A percentile compares a stretch with the other conserved stretches of the same genome.
phyloP scores from a whole-genome alignment of 352 stramenopile genomes.

The Globisporangium sylvaticum region DNA sequence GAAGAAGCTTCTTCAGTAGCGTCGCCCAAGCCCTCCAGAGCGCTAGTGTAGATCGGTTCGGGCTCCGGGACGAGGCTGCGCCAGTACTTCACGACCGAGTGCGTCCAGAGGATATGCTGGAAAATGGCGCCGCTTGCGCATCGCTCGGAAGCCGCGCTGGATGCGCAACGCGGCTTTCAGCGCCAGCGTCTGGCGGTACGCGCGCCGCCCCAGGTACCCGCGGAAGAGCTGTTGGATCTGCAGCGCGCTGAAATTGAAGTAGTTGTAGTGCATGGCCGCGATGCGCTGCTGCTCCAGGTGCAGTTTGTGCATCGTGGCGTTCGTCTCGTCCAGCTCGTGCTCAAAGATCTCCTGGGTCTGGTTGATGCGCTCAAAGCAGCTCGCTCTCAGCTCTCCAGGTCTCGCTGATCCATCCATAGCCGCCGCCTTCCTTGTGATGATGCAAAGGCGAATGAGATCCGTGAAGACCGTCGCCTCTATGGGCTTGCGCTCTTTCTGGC shows the following conservation, averaged over 20 bases:
- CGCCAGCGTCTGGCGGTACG: slow-evolving; percentile 33
- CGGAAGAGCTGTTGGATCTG: slow-evolving; percentile 88
- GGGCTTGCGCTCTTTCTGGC: too few relatives aligned
- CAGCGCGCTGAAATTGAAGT: slow-evolving; percentile 32
- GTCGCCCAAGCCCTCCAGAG: not conserved
- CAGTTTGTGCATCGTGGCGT: slow-evolving; percentile 19
- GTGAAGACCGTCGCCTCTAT: too few relatives aligned
- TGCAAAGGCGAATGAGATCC: too few relatives aligned
- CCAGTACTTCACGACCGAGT: slow-evolving; percentile 38
- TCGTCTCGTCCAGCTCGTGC: slow-evolving; percentile 25
- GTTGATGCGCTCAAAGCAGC: slow-evolving; percentile 28
- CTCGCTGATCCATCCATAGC: too few relatives aligned
- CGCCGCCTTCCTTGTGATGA: too few relatives aligned
- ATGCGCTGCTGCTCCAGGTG: slow-evolving; percentile 27
- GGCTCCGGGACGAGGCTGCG: slow-evolving; percentile 20
- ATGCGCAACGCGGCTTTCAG: slow-evolving; percentile 41
- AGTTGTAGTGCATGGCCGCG: slow-evolving; percentile 18
- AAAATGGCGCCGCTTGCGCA: slow-evolving; percentile 31
- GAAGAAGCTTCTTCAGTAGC: not conserved
- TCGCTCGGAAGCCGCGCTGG: slow-evolving; percentile 40
- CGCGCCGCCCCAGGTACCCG: slow-evolving; percentile 63
- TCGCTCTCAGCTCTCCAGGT: too few relatives aligned
- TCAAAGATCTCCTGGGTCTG: slow-evolving; percentile 31
- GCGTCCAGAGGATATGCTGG: slow-evolving; percentile 22
- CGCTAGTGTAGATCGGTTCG: not conserved